A percentile compares a stretch with the other conserved stretches of the same genome.
Conservation (phyloP, 2,329 filamentous ascomycete species). For the Sporothrix humicola region DNA sequence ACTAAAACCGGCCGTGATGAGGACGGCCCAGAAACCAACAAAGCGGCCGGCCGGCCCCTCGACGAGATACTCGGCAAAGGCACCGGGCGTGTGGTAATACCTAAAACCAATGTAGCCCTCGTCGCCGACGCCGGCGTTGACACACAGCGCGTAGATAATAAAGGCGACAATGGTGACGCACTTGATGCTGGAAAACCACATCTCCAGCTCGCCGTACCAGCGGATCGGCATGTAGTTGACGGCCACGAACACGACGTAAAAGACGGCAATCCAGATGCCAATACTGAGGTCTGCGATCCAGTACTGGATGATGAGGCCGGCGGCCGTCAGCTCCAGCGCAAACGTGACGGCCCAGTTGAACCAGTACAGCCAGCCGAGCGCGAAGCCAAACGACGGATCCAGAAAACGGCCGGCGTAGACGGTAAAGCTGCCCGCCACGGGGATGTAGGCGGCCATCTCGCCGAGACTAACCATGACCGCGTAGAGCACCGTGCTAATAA, state of each 20-base stretch:
- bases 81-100: constrained; percentile 56
- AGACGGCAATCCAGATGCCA: constrained; percentile 74
- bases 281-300: constrained; percentile 46
- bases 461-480: constrained; percentile 72
- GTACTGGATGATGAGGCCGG: constrained; percentile 29
- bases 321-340: constrained; percentile 67
- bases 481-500: constrained; percentile 76
- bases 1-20: constrained; percentile 72
- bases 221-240: constrained; percentile 62
- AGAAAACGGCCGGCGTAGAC: not conserved
- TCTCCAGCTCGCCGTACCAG: constrained; percentile 66
- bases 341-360: constrained; percentile 67
- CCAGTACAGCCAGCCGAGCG: constrained; percentile 48
- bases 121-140: constrained; percentile 51
- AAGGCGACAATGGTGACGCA: constrained; percentile 62
- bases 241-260: constrained; percentile 67
- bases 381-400: not conserved
- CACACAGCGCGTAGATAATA: constrained; percentile 51
- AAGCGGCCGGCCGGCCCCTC: constrained; percentile 49
- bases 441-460: constrained; percentile 79
- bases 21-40: constrained; percentile 49
- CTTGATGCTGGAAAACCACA: constrained; percentile 66
- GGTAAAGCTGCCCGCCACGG: constrained; percentile 73
- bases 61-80: constrained; percentile 52
- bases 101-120: constrained; percentile 58